Evolutionary conservation across 441 rosid species (phyloP), one percentile per base, ranked within the genome.

Genomic region (Arabidopsis hybrid): DNA sequence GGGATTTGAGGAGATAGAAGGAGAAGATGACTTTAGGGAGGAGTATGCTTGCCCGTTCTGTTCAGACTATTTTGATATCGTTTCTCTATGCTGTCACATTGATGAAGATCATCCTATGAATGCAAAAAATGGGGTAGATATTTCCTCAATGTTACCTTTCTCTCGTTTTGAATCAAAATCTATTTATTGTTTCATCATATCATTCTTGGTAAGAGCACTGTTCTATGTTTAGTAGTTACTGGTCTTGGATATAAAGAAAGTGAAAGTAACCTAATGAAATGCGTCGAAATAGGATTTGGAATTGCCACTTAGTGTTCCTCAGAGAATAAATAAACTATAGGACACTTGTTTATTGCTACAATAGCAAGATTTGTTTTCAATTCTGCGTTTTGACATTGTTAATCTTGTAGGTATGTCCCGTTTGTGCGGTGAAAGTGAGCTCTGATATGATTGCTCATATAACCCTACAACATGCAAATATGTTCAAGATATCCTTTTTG

Each of bases 41-140:
- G 99, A 95, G 85, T 95, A 88, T 75, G 89, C 95, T 32, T 95
- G 99, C 73, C 98, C 99, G 9, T 95, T 95, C 80, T 95, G 99
- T 68, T 85, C 97, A 3, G 93, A 91, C 45, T 89, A 85, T 77
- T 95, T 87, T 59, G 98, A 91, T 80, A 95, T 92, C 34, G 89
- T 87, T 47, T 95, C 98, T 50, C 83, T 95, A 77, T 95, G 98
- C 76, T 89, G 96, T 74, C 99, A 92, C 87, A 91, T 95, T 63
- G 99, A 95, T 4, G 97, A 95, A 49, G 93, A 88, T 78, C 99
- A 95, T 80, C 93, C 92, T n/a, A 60, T 68, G 82, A 96, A 95
- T 81, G 90, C 97, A 73, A 91, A 43, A 75, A 91, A 91, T 83
- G 98, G 97, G 97, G 99, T 93, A 93, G 49, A 6, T 18, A 32